These are phyloP conservation scores for Zea luxurians DNA, from an alignment of 176 grass and related monocot genomes.

Conservation along the genomic window DNA sequence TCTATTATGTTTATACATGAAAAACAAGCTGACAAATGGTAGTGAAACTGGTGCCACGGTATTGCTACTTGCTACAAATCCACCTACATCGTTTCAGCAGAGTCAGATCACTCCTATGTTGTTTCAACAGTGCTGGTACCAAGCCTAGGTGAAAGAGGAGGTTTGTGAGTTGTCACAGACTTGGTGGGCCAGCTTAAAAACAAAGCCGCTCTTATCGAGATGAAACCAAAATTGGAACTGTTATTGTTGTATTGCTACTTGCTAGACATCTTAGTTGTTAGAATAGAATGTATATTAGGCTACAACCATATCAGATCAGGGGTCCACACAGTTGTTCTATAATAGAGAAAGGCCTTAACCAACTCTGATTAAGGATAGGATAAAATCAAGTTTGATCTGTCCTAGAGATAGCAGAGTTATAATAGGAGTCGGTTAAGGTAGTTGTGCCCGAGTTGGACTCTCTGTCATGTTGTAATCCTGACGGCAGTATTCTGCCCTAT, in stretches of 20 bases:
- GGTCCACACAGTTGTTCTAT: no score
- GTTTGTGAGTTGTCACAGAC: neutral
- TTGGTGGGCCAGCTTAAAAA: neutral
- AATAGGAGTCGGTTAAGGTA: no score
- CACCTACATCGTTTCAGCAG: neutral
- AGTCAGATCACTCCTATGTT: neutral
- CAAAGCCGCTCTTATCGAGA: slow-evolving; percentile 1
- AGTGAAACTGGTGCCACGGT: slow-evolving; percentile 6
- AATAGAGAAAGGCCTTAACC: no score
- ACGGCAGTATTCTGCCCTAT: no score
- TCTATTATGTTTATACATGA: slow-evolving; percentile 7
- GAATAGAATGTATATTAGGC: no score
- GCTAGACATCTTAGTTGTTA: neutral
- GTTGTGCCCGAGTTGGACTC: no score
- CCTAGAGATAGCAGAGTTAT: no score
- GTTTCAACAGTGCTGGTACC: neutral
- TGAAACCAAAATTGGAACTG: neutral
- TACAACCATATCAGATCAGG: no score
- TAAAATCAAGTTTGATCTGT: no score
- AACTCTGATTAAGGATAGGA: no score
- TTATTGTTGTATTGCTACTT: slow-evolving; percentile 1
- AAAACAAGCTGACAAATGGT: slow-evolving; percentile 27
- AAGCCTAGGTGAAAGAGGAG: slow-evolving; percentile 1
- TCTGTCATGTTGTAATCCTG: no score
- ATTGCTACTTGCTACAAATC: slow-evolving; percentile 1